These are phyloP conservation scores for Gautieria morchelliformis DNA, from an alignment of 768 basidiomycete species.

Conservation along the genomic window DNA sequence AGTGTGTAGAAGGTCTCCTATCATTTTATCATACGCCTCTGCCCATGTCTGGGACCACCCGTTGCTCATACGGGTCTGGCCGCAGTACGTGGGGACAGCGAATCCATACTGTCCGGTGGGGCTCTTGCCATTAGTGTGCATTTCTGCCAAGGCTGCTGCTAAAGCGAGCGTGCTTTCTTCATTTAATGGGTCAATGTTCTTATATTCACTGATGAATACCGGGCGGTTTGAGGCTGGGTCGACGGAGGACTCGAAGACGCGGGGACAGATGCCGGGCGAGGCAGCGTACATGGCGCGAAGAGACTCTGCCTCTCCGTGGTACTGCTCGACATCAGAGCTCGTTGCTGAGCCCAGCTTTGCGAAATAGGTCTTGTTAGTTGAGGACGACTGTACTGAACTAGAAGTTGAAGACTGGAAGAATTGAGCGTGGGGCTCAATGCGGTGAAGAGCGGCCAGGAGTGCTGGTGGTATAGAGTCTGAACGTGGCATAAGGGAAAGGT, in stretches of 20 bases:
- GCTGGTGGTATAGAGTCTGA: too few species aligned
- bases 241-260: constrained; percentile 40
- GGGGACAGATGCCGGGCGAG: constrained; percentile 61
- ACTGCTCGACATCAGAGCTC: constrained; percentile 49
- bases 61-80: constrained; percentile 57
- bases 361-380: constrained; percentile 49
- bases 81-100: constrained; percentile 66
- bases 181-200: constrained; percentile 41
- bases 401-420: background rate
- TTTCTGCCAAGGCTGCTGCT: constrained; percentile 56
- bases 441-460: too few species aligned
- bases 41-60: constrained; percentile 71
- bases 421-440: too few species aligned
- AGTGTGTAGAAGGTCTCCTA: constrained; percentile 45
- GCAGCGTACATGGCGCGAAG: constrained; percentile 51
- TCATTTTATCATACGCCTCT: constrained; percentile 52
- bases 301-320: constrained; percentile 57
- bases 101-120: constrained; percentile 53
- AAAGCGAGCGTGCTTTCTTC: constrained; percentile 37
- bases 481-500: too few species aligned
- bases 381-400: constrained; percentile 39
- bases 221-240: constrained; percentile 19
- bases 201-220: constrained; percentile 69
- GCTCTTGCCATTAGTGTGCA: constrained; percentile 46
- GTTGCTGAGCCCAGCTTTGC: constrained; percentile 44